Conservation (phyloP, 176 grass and related monocot species). For the bread wheat (Triticum aestivum) region IWGSC_CS_RefSeq_v2.1 NC_057812.1:639194506-639195005, state of each 20-base stretch:
- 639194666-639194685: neutral
- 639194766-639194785: conserved; percentile 31
- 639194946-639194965: neutral
- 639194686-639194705: neutral
- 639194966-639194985: neutral
- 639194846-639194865: conserved; percentile 22
- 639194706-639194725: neutral
- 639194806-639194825: neutral
- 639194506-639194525: neutral
- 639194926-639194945: neutral
- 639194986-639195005: too few species aligned
- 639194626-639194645: neutral
- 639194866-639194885: conserved; percentile 45
- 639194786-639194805: conserved; percentile 25
- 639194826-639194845: neutral
- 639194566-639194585: neutral
- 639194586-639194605: too few species aligned
- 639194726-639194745: neutral
- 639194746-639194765: neutral
- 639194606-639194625: neutral
- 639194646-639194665: neutral
- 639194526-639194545: neutral
- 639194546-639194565: neutral
- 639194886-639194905: conserved; percentile 27
- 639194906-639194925: conserved; percentile 17